Evolutionary conservation across 257 asterid species (phyloP), one percentile per base, ranked within the genome.

Genomic region (Solanum chilense): DNA sequence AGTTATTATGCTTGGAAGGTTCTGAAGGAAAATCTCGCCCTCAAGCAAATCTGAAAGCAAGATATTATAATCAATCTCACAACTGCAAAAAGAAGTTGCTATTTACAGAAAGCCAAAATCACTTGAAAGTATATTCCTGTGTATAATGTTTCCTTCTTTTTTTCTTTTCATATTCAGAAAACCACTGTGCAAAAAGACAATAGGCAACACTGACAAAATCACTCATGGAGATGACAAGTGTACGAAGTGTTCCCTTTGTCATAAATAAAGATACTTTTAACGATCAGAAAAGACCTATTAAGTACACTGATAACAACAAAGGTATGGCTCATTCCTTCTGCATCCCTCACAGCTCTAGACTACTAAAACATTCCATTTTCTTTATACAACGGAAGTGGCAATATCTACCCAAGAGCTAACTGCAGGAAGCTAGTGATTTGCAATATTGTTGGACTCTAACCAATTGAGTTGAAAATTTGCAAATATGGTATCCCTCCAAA

Each of bases 11-110:
- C 99, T 97, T 37, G 99, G 99, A 88, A 97, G 95, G 92, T 97
- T 97, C 91, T 97, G 99, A 75, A 97, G 99, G 92, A 97, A 97
- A 90, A 97, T 96, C 88, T 97, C 98, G 75, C 99, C 99, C 93
- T 94, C 98, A 15, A 96, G 99, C 91, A 97, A 77, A 89, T 93
- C 99, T 95, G 95, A 82, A 88, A 90, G 84, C 68, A 87, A 87
- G 90, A 69, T 29, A 80, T 87, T 83, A 86, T 86, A 73, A 76
- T 86, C 73, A 86, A 86, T 74, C 16, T 47, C 29, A 47, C 20
- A 3, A 47, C 85, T 80, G 5, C 69, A 10, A 31, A 78, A 81
- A 49, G 20, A 81, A 81, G 69, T 49, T 81, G 20, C 29, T 49
- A 29, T 47, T 31, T 15, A 29, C 29, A 29, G 45, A 29, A 1